Evolutionary conservation across 805 yeast genomes (phyloP), one percentile per base, ranked within the genome.

Genomic region (Suhomyces canberraensis): DNA sequence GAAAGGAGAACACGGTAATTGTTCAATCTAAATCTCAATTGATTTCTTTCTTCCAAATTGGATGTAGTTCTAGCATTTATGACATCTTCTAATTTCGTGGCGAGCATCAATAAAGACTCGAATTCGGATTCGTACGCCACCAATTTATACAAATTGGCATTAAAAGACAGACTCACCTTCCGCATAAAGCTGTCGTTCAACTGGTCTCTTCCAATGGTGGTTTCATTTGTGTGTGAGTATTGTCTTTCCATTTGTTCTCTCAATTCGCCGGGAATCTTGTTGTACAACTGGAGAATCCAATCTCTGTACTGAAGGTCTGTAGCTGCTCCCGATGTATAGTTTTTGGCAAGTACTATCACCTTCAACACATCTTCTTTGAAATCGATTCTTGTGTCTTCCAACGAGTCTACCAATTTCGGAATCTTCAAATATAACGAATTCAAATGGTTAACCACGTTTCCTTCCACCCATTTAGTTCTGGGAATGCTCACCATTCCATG

Each of bases 401-500:
- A 68, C 4, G 69, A 66, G 42, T 85, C 90, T 39, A 79, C 73
- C 5, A 76, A 52, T 14, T 56, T 59, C 0, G 87, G 84, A 0
- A 89, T 69, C 40, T 71, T 73, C 33, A 69, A 41, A 56, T 85
- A 85, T 20, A 51, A 51, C 28, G 50, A 54, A 36, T 65, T 64
- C 40, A 68, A 45, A 32, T 58, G 42, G 15, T 45, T 45, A 13
- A 58, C 36, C 16, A 58, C 38, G 28, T 45, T 56, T 2, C 73
- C 72, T 39, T 58, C 61, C 16, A 46, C 52, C 73, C 54, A 73
- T 56, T 41, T 62, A 39, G 41, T 56, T 39, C 84, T 69, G 0
- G 95, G 95, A 2, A 85, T 66, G 29, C 73, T 71, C 13, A 84
- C 74, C 33, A 84, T 59, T 0, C 95, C 95, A 56, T 86, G 90